phyloP scores from a whole-genome alignment of 345 rosid species.

The Populus nigra region DNA sequence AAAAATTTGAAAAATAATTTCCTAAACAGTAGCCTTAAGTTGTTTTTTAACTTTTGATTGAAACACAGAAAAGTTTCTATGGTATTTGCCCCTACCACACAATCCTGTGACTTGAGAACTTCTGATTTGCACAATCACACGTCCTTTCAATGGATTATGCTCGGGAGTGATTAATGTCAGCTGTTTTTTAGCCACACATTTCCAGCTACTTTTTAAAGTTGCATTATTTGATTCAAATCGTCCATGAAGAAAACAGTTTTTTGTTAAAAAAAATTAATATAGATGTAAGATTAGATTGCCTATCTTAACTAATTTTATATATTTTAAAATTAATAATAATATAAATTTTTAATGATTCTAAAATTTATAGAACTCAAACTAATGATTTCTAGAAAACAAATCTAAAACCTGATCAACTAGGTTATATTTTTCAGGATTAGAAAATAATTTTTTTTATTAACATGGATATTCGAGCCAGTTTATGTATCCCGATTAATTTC shows the following conservation, averaged over 20 bases:
- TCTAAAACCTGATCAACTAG: fast-evolving
- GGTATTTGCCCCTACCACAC: background rate
- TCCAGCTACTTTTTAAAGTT: background rate
- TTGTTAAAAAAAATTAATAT: too few relatives aligned
- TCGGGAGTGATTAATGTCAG: background rate
- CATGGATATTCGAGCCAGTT: fast-evolving
- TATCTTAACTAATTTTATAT: too few relatives aligned
- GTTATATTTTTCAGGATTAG: fast-evolving
- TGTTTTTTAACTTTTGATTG: too few relatives aligned
- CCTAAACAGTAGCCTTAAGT: too few relatives aligned
- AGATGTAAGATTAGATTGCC: too few relatives aligned
- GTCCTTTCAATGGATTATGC: background rate
- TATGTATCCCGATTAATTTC: too few relatives aligned
- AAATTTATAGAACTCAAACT: fast-evolving
- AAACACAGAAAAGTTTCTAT: background rate
- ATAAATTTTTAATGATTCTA: fast-evolving
- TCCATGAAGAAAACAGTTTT: background rate
- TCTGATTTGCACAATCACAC: background rate
- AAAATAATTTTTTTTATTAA: too few relatives aligned
- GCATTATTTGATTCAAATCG: background rate
- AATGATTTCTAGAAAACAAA: fast-evolving
- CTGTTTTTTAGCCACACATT: background rate
- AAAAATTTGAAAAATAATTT: too few relatives aligned
- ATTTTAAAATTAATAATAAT: too few relatives aligned
- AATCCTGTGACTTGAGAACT: background rate